Evolutionary conservation across 2,329 filamentous ascomycete genomes (phyloP), one percentile per base, ranked within the genome.

Genomic region (Aplosporella prunicola): DNA sequence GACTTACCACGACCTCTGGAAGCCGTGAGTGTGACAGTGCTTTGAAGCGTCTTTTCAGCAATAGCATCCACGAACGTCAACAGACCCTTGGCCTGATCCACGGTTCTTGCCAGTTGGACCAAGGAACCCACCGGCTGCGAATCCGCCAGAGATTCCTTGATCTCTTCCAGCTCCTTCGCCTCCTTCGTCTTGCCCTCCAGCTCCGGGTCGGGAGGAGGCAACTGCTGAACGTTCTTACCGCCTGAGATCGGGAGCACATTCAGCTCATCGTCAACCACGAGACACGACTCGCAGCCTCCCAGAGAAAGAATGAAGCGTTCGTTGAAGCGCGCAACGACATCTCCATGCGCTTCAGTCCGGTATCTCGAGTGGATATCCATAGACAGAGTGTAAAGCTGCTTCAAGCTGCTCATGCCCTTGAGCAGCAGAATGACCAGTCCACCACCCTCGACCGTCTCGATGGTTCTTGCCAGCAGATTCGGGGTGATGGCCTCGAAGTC

Each of bases 331-430:
- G 91, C 88, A 25, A 89, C 82, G 25, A 98, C 89, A 61, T 98
- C 91, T 47, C 82, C 80, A 58, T 98, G 87, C 2, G 91, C 91
- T 62, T 98, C 93, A 14, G 91, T 98, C 42, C 91, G 76, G 67
- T 96, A 98, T 57, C 91, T 75, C 38, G 88, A 87, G 65, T 98
- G 93, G 33, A 96, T 83, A 54, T 98, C 93, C 93, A 98, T 98
- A 20, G 85, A 88, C 55, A 98, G 61, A 31, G 86, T 93, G 65
- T 96, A 98, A 1, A 98, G 75, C 66, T 98, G 91, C 64, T 94
- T 94, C 68, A 98, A 68, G 60, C 87, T 95, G 61, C 71, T 91
- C 86, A 98, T 95, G 44, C 88, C 86, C 70, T 96, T 96, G 42
- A 98, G 67, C 44, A 98, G 69, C 47, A 98, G 65, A 29, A 98